Evolutionary conservation across 106 monocot species (phyloP).

Genomic region (Amphibolis antarctica): DNA sequence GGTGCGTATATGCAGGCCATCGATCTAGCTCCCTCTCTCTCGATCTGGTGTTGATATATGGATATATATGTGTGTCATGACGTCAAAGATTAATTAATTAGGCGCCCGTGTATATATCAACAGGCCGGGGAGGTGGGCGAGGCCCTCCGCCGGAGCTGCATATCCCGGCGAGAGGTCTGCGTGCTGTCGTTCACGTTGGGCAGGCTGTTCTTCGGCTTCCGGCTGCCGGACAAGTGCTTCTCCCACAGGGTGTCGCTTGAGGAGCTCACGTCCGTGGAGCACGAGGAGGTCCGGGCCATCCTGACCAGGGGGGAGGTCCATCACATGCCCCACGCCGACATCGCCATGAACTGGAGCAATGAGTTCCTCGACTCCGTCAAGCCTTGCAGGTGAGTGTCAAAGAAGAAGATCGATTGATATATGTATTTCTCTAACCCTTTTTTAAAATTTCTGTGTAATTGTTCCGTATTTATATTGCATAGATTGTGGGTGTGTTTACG

Average conservation of each 20-base stretch:
- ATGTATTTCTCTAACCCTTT: too few relatives aligned
- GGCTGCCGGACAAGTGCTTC: conserved; percentile 38
- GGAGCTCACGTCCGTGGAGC: conserved; percentile 33
- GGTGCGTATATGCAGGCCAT: conserved; percentile 30
- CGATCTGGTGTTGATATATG: not conserved
- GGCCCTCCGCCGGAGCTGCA: conserved; percentile 30
- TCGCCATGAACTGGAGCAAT: not conserved
- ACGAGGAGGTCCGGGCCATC: conserved; percentile 26
- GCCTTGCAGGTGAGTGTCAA: too few relatives aligned
- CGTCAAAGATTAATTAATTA: too few relatives aligned
- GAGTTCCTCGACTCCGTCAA: conserved; percentile 3
- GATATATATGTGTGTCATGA: too few relatives aligned
- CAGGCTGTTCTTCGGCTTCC: conserved; percentile 64
- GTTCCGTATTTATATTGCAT: too few relatives aligned
- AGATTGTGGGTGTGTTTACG: too few relatives aligned
- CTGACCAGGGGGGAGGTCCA: conserved; percentile 66
- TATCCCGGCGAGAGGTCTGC: conserved; percentile 34
- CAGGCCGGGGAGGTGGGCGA: conserved; percentile 35
- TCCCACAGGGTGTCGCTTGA: conserved; percentile 39
- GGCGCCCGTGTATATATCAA: not conserved
- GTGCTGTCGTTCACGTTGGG: conserved; percentile 62
- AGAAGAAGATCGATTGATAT: too few relatives aligned
- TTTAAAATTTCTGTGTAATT: too few relatives aligned
- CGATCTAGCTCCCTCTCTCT: too few relatives aligned
- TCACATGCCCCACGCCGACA: conserved; percentile 59